Conservation (phyloP, 2,329 filamentous ascomycete species). For the Niveomyces coronatus region DNA sequence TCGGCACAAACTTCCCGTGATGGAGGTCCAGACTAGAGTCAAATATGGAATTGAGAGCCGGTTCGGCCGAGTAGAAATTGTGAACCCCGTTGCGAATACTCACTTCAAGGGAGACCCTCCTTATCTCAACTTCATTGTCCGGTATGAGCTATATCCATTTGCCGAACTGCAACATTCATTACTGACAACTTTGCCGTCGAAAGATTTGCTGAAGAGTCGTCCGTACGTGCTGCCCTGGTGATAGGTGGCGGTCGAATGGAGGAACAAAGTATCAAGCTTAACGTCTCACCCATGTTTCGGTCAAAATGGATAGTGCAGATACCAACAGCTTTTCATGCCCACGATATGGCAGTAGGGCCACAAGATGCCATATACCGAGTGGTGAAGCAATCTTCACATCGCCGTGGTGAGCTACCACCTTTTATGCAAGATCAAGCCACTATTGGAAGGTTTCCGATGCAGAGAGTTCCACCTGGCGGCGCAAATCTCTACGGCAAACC, state of each 20-base stretch:
- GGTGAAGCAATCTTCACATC: neutral
- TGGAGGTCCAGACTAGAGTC: slow-evolving; percentile 20
- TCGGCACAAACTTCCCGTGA: slow-evolving; percentile 10
- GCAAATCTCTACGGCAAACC: neutral
- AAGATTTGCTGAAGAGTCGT: slow-evolving; percentile 14
- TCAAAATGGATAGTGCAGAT: slow-evolving; percentile 23
- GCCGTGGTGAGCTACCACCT: slow-evolving; percentile 2
- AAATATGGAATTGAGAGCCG: slow-evolving; percentile 18
- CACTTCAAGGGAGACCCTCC: too few relatives aligned
- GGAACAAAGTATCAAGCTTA: slow-evolving; percentile 18
- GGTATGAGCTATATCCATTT: too few relatives aligned
- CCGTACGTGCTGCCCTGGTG: slow-evolving; percentile 14
- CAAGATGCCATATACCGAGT: slow-evolving; percentile 1
- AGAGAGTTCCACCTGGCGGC: neutral
- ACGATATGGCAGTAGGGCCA: slow-evolving; percentile 1
- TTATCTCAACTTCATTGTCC: slow-evolving; percentile 16
- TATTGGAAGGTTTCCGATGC: neutral
- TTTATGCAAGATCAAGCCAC: neutral
- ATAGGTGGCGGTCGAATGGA: slow-evolving; percentile 15
- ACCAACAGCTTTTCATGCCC: slow-evolving; percentile 4
- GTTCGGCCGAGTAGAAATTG: slow-evolving; percentile 23
- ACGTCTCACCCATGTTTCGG: slow-evolving; percentile 18
- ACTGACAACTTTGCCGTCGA: slow-evolving; percentile 1
- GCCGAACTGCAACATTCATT: too few relatives aligned
- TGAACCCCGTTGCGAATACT: too few relatives aligned